phyloP scores from a whole-genome alignment of 2,329 filamentous ascomycete species.

The Sporothrix mexicana region DNA sequence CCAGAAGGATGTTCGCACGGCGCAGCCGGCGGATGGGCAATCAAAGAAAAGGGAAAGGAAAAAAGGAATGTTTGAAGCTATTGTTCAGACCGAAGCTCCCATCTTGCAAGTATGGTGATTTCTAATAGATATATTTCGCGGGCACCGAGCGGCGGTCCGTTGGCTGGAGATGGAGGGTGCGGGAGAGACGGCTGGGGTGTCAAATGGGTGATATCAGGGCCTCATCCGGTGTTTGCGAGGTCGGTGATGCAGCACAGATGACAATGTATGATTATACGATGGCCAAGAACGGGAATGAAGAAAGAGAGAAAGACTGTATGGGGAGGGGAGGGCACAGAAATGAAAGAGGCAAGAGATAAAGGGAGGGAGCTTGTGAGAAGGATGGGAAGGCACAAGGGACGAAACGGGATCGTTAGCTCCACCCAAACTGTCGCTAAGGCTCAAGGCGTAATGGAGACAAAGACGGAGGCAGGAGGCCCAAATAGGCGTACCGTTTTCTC shows the following conservation, averaged over 20 bases:
- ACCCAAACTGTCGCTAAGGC: slow-evolving; percentile 22
- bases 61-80: not conserved
- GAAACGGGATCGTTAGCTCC: slow-evolving; percentile 27
- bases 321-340: not conserved
- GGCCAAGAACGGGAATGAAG: not conserved
- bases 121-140: not conserved
- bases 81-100: not conserved
- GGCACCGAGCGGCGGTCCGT: not conserved
- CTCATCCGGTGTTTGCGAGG: slow-evolving; percentile 11
- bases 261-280: not conserved
- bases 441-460: slow-evolving; percentile 26
- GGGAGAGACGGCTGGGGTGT: slow-evolving; percentile 10
- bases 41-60: not conserved
- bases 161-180: not conserved
- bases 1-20: not conserved
- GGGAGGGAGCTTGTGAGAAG: not conserved
- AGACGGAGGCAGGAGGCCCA: slow-evolving; percentile 13
- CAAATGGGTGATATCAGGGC: slow-evolving; percentile 3
- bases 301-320: not conserved
- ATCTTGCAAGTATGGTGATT: not conserved
- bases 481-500: slow-evolving; percentile 7
- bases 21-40: not conserved
- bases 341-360: slow-evolving; percentile 10
- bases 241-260: not conserved
- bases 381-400: slow-evolving; percentile 13